Base-by-base conservation (phyloP, 192 early-diverging fungal genomes). In the Coemansia sp. region DNA sequence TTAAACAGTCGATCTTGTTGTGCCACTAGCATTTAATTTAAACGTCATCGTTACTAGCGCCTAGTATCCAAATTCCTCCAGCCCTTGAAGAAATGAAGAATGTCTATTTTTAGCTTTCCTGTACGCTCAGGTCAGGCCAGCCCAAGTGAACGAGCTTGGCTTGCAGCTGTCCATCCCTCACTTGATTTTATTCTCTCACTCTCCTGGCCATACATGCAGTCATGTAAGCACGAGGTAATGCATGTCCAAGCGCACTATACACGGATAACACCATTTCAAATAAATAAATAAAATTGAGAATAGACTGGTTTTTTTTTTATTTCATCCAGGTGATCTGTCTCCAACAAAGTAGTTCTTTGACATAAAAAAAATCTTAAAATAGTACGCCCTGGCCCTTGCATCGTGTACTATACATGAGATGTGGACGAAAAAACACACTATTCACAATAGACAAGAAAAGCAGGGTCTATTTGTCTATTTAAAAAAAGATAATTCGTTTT, bases 331-430 rank as follows among this genome's bases (percentile, higher is more conserved):
- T n/a, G 47, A 50, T 7, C 20, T 50, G 16, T 18, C 11, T 22
- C 27, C 24, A 24, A n/a, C 13, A 53, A 53, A 12, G 22, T 10
- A 12, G 18, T 34, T 50, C 49, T 11, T 50, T 20, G 6, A 16
- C 16, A 1, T 36, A 31, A 60, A 18, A 8, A 2, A 27, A 24
- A 18, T 3, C 57, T 16, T 27, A 47, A 31, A 13, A 43, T 33
- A 65, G 64, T 47, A 43, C 60, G 18, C 55, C 58, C 67, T 43
- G 64, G 69, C 67, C 62, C 67, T 68, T 69, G 66, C 61, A 65
- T 64, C 18, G 5, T 18, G 62, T 64, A 69, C 67, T 75, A 58
- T 64, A 69, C 15, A 39, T 27, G 22, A 43, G 8, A 33, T 10
- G 29, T 15, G 61, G 38, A n/a, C 29, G 8, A 36, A 47, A 62